Conservation (phyloP, 2,329 filamentous ascomycete species). For the Hymenoscyphus linearis region DNA sequence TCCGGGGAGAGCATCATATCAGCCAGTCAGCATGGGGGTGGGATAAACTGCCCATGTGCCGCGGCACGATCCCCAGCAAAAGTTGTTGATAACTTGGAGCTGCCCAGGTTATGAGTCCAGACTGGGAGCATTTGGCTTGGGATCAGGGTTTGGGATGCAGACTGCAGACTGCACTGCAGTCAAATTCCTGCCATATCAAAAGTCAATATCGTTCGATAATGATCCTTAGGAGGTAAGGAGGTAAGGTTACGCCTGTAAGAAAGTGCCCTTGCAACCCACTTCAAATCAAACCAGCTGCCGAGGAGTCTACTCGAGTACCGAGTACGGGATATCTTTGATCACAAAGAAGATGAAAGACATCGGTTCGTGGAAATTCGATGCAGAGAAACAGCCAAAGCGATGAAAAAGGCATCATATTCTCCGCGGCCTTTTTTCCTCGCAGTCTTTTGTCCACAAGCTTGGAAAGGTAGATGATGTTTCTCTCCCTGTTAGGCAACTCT, state of each 20-base stretch:
- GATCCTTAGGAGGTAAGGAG: neutral
- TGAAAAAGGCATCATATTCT: no score
- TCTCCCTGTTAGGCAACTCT: no score
- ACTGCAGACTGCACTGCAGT: no score
- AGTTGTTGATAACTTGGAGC: neutral
- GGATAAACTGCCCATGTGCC: neutral
- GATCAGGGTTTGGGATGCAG: neutral
- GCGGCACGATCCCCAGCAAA: neutral
- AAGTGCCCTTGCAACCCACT: neutral
- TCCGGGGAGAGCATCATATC: neutral
- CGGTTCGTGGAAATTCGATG: no score
- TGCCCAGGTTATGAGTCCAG: neutral
- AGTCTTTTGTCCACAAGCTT: no score
- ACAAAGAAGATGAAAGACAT: no score
- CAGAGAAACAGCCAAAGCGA: no score
- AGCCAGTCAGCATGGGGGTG: neutral
- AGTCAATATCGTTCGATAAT: neutral
- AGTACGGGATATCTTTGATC: no score
- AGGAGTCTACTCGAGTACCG: no score
- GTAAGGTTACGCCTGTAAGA: neutral
- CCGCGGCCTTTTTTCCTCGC: no score
- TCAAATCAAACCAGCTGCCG: neutral
- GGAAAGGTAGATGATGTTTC: no score
- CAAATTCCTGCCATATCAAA: neutral
- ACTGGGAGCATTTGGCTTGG: neutral